Evolutionary conservation across 805 yeast species (phyloP).

Genomic region (Myxozyma kluyveri): DNA sequence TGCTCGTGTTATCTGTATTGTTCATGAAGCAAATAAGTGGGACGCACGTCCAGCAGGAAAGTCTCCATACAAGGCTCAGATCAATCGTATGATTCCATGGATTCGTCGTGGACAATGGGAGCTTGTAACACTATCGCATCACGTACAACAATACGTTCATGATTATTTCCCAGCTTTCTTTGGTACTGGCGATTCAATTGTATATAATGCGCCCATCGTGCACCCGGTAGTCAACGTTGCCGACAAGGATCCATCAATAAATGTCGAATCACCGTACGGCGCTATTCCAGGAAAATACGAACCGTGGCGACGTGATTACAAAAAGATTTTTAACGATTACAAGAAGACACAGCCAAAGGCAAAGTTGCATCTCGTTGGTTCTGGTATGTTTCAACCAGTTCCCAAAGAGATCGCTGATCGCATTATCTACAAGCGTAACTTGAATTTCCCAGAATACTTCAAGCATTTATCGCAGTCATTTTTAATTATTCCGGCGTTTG

Average conservation of each 20-base stretch:
- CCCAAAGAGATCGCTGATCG: background rate
- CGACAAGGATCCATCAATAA: background rate
- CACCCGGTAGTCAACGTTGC: slow-evolving; percentile 17
- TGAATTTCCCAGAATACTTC: slow-evolving; percentile 8
- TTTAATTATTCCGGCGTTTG: slow-evolving; percentile 15
- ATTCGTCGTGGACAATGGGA: slow-evolving; percentile 20
- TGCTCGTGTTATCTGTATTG: slow-evolving; percentile 22
- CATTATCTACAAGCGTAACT: slow-evolving; percentile 3
- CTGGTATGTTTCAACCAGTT: slow-evolving; percentile 4
- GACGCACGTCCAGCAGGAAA: slow-evolving; percentile 1
- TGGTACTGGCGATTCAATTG: slow-evolving; percentile 3
- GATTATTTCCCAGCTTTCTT: slow-evolving; percentile 16
- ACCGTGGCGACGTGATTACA: slow-evolving; percentile 15
- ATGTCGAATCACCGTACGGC: slow-evolving; percentile 7
- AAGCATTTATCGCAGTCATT: slow-evolving; percentile 6
- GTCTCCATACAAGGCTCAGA: slow-evolving; percentile 7
- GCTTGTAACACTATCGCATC: slow-evolving; percentile 13
- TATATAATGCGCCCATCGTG: slow-evolving; percentile 8
- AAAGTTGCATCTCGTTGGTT: slow-evolving; percentile 10
- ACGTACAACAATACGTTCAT: slow-evolving; percentile 17
- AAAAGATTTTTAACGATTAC: slow-evolving; percentile 13
- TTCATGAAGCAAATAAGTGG: slow-evolving; percentile 23
- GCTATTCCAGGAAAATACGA: slow-evolving; percentile 20
- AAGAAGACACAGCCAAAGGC: slow-evolving; percentile 4
- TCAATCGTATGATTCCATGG: slow-evolving; percentile 21